Base-by-base conservation (phyloP, 1,284 basidiomycete species). In the Inonotus hispidus region DNA sequence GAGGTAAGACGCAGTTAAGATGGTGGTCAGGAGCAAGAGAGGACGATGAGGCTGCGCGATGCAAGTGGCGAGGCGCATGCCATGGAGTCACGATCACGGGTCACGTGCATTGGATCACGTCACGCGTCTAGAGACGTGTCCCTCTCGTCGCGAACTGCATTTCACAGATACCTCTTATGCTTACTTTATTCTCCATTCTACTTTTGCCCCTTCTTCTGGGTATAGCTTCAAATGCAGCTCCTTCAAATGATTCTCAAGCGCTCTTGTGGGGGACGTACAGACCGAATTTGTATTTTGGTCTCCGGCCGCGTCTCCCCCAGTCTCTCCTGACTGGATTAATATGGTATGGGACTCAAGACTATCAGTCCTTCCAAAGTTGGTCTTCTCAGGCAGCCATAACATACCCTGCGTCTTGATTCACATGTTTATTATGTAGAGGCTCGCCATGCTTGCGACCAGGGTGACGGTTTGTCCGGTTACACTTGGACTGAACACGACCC, bases 191-290 rank as follows among this genome's bases (percentile, higher is more conserved):
- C 10, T 47, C 53, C 19, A 1, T 74, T 29, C 60, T 74, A 52
- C 62, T 71, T 35, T 59, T 67, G 19, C 57, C 69, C 2, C 65
- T 73, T 23, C 56, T 47, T 11, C 27, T 59, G 14, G 58, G 49
- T 25, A 60, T 57, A 59, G 63, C 60, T 35, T 66, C 69, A 10
- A 43, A 63, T 45, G 61, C 61, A 38, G 58, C 59, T 2, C 52
- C 58, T 35, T 60, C 62, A 65, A 79, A 81, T 67, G 73, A 69
- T 32, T 82, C 88, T 53, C 80, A 85, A 62, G 84, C 87, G 7
- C 73, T 93, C n/a, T 72, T 93, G 66, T 97, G 95, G 95, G 93
- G 93, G 2, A 79, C 90, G 0, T 97, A 95, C 71, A 80, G 95
- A 43, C 93, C 95, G 0, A 92, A 93, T 69, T 80, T 97, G 32